These are phyloP conservation scores for Apiospora saccharicola DNA, from an alignment of 2,329 filamentous ascomycete genomes.

Conservation along the genomic window DNA sequence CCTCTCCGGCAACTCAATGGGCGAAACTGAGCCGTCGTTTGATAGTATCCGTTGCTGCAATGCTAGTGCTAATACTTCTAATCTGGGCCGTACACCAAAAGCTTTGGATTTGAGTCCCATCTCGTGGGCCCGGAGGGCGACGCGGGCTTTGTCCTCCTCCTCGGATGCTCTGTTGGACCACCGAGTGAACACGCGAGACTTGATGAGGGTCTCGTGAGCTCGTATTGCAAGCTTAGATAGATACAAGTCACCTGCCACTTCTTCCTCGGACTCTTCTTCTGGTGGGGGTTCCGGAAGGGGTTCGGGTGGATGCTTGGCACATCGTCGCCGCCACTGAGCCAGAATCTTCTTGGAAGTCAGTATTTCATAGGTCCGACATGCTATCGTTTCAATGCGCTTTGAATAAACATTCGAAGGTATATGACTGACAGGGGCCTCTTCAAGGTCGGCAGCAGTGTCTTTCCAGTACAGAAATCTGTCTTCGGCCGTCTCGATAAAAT, in stretches of 20 bases:
- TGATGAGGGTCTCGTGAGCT: slow-evolving; percentile 38
- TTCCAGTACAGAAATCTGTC: slow-evolving; percentile 39
- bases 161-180: slow-evolving; percentile 43
- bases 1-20: not conserved
- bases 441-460: slow-evolving; percentile 34
- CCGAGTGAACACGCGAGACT: slow-evolving; percentile 40
- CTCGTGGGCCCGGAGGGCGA: slow-evolving; percentile 40
- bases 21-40: slow-evolving; percentile 14
- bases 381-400: slow-evolving; percentile 41
- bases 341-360: slow-evolving; percentile 36
- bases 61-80: slow-evolving; percentile 20
- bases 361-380: slow-evolving; percentile 39
- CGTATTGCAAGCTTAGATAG: slow-evolving; percentile 39
- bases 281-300: slow-evolving; percentile 3
- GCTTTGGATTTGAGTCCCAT: slow-evolving; percentile 41
- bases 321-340: slow-evolving; percentile 36
- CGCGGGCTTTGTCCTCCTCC: slow-evolving; percentile 38
- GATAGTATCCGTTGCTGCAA: slow-evolving; percentile 22
- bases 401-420: slow-evolving; percentile 40
- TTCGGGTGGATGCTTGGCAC: slow-evolving; percentile 31
- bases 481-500: slow-evolving; percentile 34
- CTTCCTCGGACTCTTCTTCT: slow-evolving; percentile 29
- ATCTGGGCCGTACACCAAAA: slow-evolving; percentile 34
- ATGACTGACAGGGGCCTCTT: slow-evolving; percentile 31
- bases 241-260: slow-evolving; percentile 22